Conservation (phyloP, 2,329 filamentous ascomycete species). For the Eutypa lata region DNA sequence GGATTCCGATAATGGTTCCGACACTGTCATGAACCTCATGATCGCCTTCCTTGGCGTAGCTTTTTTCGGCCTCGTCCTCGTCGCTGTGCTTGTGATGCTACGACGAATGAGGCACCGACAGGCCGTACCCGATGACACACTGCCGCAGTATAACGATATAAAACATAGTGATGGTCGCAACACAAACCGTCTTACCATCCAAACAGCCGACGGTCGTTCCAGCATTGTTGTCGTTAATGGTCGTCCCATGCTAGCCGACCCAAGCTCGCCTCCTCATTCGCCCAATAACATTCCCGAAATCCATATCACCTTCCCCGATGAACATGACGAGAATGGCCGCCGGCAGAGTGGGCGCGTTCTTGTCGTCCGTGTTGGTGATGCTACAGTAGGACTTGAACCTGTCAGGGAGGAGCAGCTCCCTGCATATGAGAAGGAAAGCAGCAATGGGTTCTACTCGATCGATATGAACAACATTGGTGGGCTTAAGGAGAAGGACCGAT, state of each 20-base stretch:
- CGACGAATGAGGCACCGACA: conserved; percentile 59
- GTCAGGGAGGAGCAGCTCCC: conserved; percentile 77
- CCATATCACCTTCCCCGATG: conserved; percentile 95
- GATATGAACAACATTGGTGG: conserved; percentile 94
- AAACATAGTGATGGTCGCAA: conserved; percentile 50
- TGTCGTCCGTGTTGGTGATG: conserved; percentile 86
- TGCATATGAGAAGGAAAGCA: conserved; percentile 80
- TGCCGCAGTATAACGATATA: conserved; percentile 69
- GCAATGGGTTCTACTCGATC: conserved; percentile 82
- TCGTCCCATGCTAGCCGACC: conserved; percentile 70
- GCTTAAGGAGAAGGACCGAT: conserved; percentile 79
- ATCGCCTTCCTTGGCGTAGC: conserved; percentile 77
- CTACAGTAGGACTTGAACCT: conserved; percentile 83
- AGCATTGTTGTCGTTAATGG: conserved; percentile 76
- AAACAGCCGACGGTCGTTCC: conserved; percentile 55
- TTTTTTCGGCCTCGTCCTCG: conserved; percentile 66
- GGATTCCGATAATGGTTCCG: conserved; percentile 33
- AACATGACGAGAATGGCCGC: conserved; percentile 82
- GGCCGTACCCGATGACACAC: conserved; percentile 46
- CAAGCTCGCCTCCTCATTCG: conserved; percentile 70
- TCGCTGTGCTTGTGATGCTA: conserved; percentile 68
- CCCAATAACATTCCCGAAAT: conserved; percentile 90
- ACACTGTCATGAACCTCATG: conserved; percentile 72
- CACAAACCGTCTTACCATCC: conserved; percentile 54
- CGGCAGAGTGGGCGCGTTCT: conserved; percentile 83